Conservation (phyloP, 2,329 filamentous ascomycete genomes). For the Monilinia fructicola region DNA sequence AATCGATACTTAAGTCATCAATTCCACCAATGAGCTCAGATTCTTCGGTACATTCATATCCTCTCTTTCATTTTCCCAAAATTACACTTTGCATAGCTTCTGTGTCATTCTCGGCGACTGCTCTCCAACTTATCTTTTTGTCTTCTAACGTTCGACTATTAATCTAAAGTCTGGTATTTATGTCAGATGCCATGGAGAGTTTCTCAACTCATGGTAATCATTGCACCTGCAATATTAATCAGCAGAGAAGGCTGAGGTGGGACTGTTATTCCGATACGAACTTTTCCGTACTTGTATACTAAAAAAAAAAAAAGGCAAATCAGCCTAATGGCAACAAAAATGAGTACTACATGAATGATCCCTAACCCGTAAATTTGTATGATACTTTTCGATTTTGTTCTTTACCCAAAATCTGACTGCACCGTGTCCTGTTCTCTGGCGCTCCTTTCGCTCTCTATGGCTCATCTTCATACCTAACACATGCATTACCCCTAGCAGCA, state of each 20-base stretch:
- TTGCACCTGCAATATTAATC: neutral
- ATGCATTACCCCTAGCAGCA: too few relatives aligned
- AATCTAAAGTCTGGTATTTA: neutral
- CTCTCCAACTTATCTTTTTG: neutral
- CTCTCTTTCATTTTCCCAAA: neutral
- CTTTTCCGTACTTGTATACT: neutral
- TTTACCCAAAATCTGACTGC: neutral
- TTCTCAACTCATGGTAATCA: neutral
- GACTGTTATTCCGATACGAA: neutral
- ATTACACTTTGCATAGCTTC: neutral
- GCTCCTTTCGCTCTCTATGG: too few relatives aligned
- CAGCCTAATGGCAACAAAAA: neutral
- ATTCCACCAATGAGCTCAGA: neutral
- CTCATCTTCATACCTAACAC: neutral
- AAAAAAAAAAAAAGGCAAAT: neutral
- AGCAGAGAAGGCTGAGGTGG: neutral
- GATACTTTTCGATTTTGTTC: neutral
- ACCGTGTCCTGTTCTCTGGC: neutral
- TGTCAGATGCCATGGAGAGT: neutral
- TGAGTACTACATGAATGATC: neutral
- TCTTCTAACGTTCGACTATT: neutral
- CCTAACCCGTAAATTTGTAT: neutral
- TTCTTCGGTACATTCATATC: neutral
- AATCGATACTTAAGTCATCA: neutral
- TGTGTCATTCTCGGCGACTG: neutral